phyloP scores from a whole-genome alignment of 768 basidiomycete species.

The Phlebiopsis gigantea region DNA sequence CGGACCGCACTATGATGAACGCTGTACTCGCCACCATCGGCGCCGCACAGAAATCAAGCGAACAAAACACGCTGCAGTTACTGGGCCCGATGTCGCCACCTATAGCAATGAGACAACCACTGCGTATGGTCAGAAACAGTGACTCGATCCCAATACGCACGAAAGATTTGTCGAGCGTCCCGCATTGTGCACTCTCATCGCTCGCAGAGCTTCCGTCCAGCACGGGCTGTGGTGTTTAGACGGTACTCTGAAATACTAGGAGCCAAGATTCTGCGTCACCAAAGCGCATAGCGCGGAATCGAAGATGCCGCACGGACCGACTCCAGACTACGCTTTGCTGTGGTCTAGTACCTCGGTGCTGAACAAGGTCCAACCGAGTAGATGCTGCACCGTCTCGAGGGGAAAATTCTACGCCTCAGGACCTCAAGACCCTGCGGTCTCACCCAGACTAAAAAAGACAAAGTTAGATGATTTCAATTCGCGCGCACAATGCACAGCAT shows the following conservation, averaged over 20 bases:
- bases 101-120: neutral
- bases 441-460: neutral
- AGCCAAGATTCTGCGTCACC: no score
- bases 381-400: neutral
- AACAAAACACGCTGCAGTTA: neutral
- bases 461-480: neutral
- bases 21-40: neutral
- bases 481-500: neutral
- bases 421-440: neutral
- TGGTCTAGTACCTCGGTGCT: neutral
- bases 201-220: neutral
- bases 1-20: neutral
- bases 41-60: neutral
- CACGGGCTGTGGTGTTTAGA: no score
- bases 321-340: neutral
- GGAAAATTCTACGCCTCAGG: neutral
- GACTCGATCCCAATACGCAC: neutral
- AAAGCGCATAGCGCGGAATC: neutral
- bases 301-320: neutral
- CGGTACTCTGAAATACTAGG: no score
- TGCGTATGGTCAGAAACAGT: neutral
- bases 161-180: neutral
- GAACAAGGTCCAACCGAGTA: neutral
- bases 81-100: neutral
- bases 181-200: neutral